phyloP scores from a whole-genome alignment of 768 basidiomycete species.

The Tulasnella sp. region DNA sequence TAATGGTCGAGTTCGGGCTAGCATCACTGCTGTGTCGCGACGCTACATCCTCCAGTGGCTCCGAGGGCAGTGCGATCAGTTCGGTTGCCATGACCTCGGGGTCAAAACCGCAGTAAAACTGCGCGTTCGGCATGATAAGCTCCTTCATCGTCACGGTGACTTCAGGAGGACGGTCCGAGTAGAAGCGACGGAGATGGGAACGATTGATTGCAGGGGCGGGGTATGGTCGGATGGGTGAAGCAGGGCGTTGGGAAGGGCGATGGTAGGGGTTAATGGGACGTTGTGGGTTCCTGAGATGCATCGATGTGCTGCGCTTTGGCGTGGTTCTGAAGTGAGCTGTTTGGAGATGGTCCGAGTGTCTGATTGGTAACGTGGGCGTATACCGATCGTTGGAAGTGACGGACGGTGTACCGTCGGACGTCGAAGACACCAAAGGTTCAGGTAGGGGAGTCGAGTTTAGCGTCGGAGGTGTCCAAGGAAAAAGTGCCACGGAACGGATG shows the following conservation, averaged over 20 bases:
- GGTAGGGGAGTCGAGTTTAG: background rate
- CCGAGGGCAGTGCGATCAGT: background rate
- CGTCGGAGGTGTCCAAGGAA: too few species aligned
- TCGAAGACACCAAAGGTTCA: background rate
- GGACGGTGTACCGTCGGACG: too few species aligned
- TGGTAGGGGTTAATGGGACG: slow-evolving; percentile 2
- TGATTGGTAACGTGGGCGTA: too few species aligned
- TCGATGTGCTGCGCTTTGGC: background rate
- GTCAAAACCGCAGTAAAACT: slow-evolving; percentile 6
- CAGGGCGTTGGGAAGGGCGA: background rate
- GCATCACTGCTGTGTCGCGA: background rate
- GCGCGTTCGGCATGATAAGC: slow-evolving; percentile 3
- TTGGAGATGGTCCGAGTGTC: background rate
- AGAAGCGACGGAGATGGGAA: background rate
- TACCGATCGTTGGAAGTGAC: too few species aligned
- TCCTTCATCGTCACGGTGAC: background rate
- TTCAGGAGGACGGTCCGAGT: background rate
- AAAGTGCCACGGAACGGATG: too few species aligned
- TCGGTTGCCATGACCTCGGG: background rate
- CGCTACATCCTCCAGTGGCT: too few species aligned
- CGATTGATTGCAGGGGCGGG: background rate
- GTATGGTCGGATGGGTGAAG: background rate
- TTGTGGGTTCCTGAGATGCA: background rate
- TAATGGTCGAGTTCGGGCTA: background rate
- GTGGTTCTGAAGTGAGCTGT: background rate